Base-by-base conservation (phyloP, 441 rosid species). In the Sinapis alba region DNA sequence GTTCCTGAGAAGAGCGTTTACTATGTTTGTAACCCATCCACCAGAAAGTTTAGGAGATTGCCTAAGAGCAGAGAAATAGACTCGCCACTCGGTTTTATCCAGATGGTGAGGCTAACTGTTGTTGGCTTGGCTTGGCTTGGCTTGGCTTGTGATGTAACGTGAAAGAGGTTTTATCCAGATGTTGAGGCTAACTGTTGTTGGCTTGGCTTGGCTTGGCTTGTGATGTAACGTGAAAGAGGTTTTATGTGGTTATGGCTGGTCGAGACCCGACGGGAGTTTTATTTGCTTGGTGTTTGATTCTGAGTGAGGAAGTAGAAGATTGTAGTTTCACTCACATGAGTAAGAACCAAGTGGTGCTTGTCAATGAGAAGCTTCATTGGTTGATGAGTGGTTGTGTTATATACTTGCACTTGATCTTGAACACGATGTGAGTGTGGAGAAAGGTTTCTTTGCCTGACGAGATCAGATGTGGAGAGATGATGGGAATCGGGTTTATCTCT, bases 71-170 rank as follows among this genome's bases (percentile, higher is more conserved):
- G 93, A 47, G 96, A 88, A 63, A 24, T 24, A 86, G 97, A 73
- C 88, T 84, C 8, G 78, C 90, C 5, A 90, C 89, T 64, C 78
- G 93, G 72, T 88, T 94, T 81, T 83, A 87, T 79, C 98, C 97
- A 0, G 85, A 87, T 65, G 94, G 90, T 2, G 97, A 91, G 58
- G 92, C 98, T 6, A 24, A 84, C 90, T 59, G 85, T 89, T 13
- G 96, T 90, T 63, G 95, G 96, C 16, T 91, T 62, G 94, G 96
- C n/a, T 77, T 93, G 59, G 94, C n/a, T n/a, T n/a, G n/a, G n/a
- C n/a, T n/a, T n/a, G n/a, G n/a, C 88, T 69, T 87, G 91, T 30
- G 84, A 86, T 57, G 60, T 82, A 16, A 47, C 77, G 0, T 73
- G n/a, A 45, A 79, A 73, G 13, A 91, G 87, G 78, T 94, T 84